Evolutionary conservation across 768 basidiomycete genomes (phyloP), one percentile per base, ranked within the genome.

Genomic region (Vishniacozyma victoriae): DNA sequence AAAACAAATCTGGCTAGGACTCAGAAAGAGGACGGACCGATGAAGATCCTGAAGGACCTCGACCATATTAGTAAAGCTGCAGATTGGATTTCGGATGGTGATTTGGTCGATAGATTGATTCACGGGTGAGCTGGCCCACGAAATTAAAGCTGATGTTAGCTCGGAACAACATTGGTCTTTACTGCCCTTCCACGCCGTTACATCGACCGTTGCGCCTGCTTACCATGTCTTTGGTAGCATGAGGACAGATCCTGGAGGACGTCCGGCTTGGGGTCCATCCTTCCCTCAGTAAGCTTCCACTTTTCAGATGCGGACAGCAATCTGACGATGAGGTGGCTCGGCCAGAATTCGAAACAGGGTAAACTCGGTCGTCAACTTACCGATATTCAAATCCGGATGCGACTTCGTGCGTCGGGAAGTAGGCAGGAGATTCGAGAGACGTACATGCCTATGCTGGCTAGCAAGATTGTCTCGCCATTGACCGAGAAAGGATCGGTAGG

Each of bases 361-460:
- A 95, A 93, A 62, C 78, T 96, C 0, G 76, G 68, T 46, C 79
- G 92, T 29, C 83, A 86, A 55, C 76, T 99, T 15, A 79, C 79
- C 29, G 95, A 99, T 50, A 82, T 96, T 9, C 93, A 97, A 71
- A 86, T 89, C 36, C 84, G 85, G 41, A 95, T 97, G 95, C 83
- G 95, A 2, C 78, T 97, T 49, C 86, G 84, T 62, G 87, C 91
- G 0, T 93, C 92, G 6, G 91, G 88, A 5, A 82, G 93, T 73
- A 85, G 85, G 72, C 70, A 77, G 5, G 93, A 97, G 71, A 88
- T 97, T 57, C 79, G 95, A 42, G 85, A 89, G 69, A 83, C 82
- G 18, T 99, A 99, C 67, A 76, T 97, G 45, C 91, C 95, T 2
- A 80, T 87, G n/a, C 70, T 99, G 55, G 86, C 82, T 72, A 83